Conservation (phyloP, 192 early-diverging fungal genomes). For the Rhizophagus sp. region DNA sequence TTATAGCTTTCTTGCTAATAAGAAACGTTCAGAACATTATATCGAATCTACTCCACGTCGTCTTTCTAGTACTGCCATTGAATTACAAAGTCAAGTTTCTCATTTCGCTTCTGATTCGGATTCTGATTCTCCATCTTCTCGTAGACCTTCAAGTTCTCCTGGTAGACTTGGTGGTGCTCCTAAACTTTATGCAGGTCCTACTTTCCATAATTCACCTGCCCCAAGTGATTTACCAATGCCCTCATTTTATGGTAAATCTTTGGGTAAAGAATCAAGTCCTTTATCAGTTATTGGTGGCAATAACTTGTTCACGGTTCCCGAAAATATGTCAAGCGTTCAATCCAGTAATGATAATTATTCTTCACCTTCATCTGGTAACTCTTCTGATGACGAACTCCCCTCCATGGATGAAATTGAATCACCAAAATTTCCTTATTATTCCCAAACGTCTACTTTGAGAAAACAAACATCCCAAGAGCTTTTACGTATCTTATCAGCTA, state of each 20-base stretch:
- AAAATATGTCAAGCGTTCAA: conserved; percentile 28
- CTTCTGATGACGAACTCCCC: conserved; percentile 29
- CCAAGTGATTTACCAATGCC: conserved; percentile 56
- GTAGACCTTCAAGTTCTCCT: not conserved
- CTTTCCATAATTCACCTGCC: conserved; percentile 59
- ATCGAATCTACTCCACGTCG: not conserved
- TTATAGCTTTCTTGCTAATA: not conserved
- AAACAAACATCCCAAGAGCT: conserved; percentile 27
- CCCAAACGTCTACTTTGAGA: not conserved
- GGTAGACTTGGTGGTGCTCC: not conserved
- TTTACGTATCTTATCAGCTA: conserved; percentile 29
- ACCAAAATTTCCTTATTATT: not conserved
- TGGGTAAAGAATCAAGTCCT: conserved; percentile 29
- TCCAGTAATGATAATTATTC: not conserved
- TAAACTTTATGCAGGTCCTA: conserved; percentile 54
- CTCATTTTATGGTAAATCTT: conserved; percentile 36
- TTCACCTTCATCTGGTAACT: not conserved
- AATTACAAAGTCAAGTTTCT: conserved; percentile 2
- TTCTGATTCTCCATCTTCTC: not conserved
- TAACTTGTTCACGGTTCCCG: not conserved
- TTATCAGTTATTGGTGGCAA: conserved; percentile 15
- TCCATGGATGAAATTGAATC: conserved; percentile 32
- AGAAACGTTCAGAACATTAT: not conserved
- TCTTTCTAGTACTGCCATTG: conserved; percentile 8
- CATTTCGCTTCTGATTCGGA: not conserved